These are phyloP conservation scores for Dendrothele bispora DNA, from an alignment of 768 basidiomycete species.

Conservation along the genomic window DNA sequence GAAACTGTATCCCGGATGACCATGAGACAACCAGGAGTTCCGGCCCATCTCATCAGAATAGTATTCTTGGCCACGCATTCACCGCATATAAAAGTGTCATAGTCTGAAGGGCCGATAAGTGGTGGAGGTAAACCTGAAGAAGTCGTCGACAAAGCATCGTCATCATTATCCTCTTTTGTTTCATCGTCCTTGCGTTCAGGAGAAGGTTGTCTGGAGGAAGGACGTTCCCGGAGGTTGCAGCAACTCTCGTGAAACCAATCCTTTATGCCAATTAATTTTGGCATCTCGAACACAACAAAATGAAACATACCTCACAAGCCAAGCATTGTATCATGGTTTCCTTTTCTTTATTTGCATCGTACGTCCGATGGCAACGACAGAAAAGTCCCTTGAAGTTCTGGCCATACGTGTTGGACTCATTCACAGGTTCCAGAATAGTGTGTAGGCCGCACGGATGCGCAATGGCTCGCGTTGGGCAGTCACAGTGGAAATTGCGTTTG, in stretches of 20 bases:
- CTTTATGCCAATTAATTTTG: constrained; percentile 34
- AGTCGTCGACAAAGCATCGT: constrained; percentile 56
- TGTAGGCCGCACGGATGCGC: constrained; percentile 67
- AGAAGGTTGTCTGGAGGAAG: constrained; percentile 45
- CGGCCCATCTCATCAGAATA: constrained; percentile 61
- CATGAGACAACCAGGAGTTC: constrained; percentile 67
- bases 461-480: constrained; percentile 73
- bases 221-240: constrained; percentile 73
- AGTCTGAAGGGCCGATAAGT: constrained; percentile 64
- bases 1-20: constrained; percentile 51
- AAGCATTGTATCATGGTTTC: constrained; percentile 92
- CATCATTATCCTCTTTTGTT: constrained; percentile 15
- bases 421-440: constrained; percentile 49
- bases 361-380: constrained; percentile 72
- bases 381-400: constrained; percentile 74
- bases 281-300: constrained; percentile 6
- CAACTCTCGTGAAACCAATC: constrained; percentile 95
- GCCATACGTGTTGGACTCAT: constrained; percentile 62
- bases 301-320: constrained; percentile 71
- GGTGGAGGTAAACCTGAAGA: constrained; percentile 67
- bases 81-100: constrained; percentile 76
- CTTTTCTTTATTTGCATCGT: constrained; percentile 69
- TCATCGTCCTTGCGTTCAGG: constrained; percentile 22
- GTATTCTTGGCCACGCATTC: constrained; percentile 60
- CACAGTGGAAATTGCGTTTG: constrained; percentile 80